Evolutionary conservation across 108 stramenopile species (phyloP), one percentile per base, ranked within the genome.

Genomic region (Skeletonema marinoi): DNA sequence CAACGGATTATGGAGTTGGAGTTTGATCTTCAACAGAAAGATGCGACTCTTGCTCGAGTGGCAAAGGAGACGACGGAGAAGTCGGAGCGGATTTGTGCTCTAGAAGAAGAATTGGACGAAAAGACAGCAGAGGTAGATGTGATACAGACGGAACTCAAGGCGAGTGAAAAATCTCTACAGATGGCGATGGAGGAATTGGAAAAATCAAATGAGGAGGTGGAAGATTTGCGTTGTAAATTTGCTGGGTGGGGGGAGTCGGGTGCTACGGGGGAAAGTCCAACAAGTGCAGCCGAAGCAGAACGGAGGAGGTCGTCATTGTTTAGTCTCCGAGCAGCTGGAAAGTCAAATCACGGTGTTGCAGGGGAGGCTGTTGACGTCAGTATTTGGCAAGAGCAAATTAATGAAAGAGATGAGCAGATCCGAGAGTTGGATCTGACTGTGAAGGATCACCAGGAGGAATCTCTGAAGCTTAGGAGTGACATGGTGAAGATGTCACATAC

Each of bases 401-500:
- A 71, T 6, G 68, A 60, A 33, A 74, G 68, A 36, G 84, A 85
- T 38, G 36, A 56, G 30, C 42, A 44, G 30, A 78, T 85, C 32
- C 63, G 62, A 12, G 65, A 70, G n/a, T 66, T 85, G 51, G 68
- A 79, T 46, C 65, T 61, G 7, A 73, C 80, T 11, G 80, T 83
- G 35, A 65, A 75, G 25, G 75, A 75, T n/a, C 65, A 86, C 19
- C 78, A 83, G 21, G 78, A 73, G 9, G 85, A 74, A 12, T 84
- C 87, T 48, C 73, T 70, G 13, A 68, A 70, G 13, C 68, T 88
- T 2, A 73, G 67, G 21, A 84, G 78, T 66, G 90, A 90, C 48
- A 81, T 90, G 70, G 84, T 88, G 42, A 82, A 83, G 59, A 73
- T 87, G 72, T 72, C 83, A 31, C 71, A 65, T 59, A 77, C 48